phyloP scores from a whole-genome alignment of 352 stramenopile genomes.

The Pythium folliculosum region DNA sequence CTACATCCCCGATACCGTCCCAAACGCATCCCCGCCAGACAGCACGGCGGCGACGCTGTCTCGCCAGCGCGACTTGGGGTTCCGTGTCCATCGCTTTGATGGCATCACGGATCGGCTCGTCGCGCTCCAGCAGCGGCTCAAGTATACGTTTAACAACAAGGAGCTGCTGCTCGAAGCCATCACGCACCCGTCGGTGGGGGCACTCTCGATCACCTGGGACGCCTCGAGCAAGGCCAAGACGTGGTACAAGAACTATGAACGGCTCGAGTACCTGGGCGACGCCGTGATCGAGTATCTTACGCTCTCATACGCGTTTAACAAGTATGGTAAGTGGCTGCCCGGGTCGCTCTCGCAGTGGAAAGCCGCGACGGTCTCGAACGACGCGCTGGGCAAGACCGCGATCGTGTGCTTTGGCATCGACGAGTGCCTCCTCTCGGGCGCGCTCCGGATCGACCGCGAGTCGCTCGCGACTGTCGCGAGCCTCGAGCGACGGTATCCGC shows the following conservation, averaged over 20 bases:
- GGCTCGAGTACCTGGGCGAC: constrained; percentile 88
- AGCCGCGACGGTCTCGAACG: constrained; percentile 83
- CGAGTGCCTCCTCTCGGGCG: constrained; percentile 70
- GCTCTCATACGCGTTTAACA: constrained; percentile 78
- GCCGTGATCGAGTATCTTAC: constrained; percentile 90
- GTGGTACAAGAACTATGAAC: constrained; percentile 88
- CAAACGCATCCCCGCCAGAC: constrained; percentile 51
- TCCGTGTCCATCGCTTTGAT: constrained; percentile 55
- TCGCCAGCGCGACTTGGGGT: constrained; percentile 44
- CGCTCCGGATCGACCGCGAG: constrained; percentile 69
- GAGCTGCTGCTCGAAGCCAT: constrained; percentile 74
- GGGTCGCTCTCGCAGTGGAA: constrained; percentile 84
- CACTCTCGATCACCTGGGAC: constrained; percentile 53
- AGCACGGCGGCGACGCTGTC: constrained; percentile 17
- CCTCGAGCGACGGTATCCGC: constrained; percentile 57
- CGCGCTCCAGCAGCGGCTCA: constrained; percentile 71
- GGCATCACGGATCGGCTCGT: constrained; percentile 54
- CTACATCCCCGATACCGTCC: constrained; percentile 74
- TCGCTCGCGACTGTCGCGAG: constrained; percentile 50
- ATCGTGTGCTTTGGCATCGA: constrained; percentile 80
- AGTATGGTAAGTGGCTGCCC: constrained; percentile 72
- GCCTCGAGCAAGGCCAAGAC: constrained; percentile 39
- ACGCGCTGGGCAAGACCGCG: constrained; percentile 82
- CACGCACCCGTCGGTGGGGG: constrained; percentile 72
- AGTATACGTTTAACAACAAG: constrained; percentile 85